Evolutionary conservation across 2,329 filamentous ascomycete genomes (phyloP).

Genomic region (Calonectria pteridis): DNA sequence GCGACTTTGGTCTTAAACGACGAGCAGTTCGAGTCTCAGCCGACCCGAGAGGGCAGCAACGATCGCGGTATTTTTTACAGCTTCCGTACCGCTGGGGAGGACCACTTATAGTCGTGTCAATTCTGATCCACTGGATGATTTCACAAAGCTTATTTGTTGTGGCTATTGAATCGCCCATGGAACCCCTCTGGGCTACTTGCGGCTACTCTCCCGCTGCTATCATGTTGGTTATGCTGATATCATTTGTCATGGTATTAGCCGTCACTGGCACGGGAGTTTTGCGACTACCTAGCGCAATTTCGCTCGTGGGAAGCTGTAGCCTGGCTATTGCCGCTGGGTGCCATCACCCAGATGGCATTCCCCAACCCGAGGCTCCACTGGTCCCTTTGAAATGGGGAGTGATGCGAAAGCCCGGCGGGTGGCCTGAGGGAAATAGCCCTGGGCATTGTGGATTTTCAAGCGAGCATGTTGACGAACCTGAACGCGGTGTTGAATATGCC

Average conservation of each 20-base stretch:
- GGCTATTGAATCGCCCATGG: background rate
- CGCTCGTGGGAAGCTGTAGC: constrained; percentile 25
- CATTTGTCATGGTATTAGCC: background rate
- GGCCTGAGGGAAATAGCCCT: background rate
- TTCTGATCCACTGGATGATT: constrained; percentile 24
- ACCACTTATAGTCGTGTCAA: constrained; percentile 3
- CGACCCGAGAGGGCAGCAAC: constrained; percentile 10
- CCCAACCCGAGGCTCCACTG: constrained; percentile 8
- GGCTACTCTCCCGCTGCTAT: constrained; percentile 27
- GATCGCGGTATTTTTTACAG: constrained; percentile 28
- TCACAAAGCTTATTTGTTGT: constrained; percentile 29
- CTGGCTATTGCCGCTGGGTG: constrained; percentile 28
- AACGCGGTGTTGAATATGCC: background rate
- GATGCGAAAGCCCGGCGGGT: background rate
- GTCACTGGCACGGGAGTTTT: background rate
- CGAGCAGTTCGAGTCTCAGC: constrained; percentile 17
- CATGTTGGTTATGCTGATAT: background rate
- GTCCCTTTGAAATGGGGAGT: constrained; percentile 21
- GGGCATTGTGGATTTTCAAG: constrained; percentile 19
- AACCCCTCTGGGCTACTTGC: background rate
- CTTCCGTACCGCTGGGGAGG: constrained; percentile 25
- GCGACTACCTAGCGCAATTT: constrained; percentile 6
- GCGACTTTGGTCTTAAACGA: constrained; percentile 16
- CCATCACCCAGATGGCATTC: constrained; percentile 9
- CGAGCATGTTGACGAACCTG: constrained; percentile 2